phyloP scores from a whole-genome alignment of 2,329 filamentous ascomycete genomes.

The Aspergillus ibericus region DNA sequence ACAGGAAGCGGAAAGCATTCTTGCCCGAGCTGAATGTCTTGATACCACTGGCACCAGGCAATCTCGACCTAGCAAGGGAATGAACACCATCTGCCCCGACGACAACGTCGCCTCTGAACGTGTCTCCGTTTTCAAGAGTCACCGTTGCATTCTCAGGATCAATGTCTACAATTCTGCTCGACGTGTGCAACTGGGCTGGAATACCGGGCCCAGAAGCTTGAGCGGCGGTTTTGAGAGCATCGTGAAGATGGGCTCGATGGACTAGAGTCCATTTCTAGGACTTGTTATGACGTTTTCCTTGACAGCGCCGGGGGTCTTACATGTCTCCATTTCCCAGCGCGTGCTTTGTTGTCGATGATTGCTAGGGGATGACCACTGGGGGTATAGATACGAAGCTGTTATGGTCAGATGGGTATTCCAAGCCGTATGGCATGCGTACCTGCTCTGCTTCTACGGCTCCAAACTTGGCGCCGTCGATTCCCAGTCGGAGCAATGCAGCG shows the following conservation, averaged over 20 bases:
- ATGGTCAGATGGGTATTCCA: constrained; percentile 8
- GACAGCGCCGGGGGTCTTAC: constrained; percentile 18
- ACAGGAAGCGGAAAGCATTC: constrained; percentile 59
- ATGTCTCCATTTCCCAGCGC: constrained; percentile 29
- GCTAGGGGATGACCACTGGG: constrained; percentile 38
- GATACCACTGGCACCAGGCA: constrained; percentile 29
- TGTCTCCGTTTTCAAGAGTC: constrained; percentile 48
- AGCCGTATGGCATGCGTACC: constrained; percentile 15
- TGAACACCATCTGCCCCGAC: constrained; percentile 58
- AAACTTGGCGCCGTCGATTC: constrained; percentile 42
- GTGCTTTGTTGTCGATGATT: constrained; percentile 21
- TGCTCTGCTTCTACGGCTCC: constrained; percentile 40
- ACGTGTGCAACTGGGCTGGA: constrained; percentile 45
- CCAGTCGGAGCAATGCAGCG: constrained; percentile 53
- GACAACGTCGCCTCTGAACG: constrained; percentile 50
- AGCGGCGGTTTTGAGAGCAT: constrained; percentile 51
- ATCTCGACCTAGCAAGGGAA: constrained; percentile 28
- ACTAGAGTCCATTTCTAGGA: constrained; percentile 51
- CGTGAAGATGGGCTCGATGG: constrained; percentile 57
- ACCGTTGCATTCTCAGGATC: constrained; percentile 45
- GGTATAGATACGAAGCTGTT: constrained; percentile 40
- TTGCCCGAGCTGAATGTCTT: constrained; percentile 52
- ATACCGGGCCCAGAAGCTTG: constrained; percentile 37
- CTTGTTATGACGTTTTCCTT: not conserved
- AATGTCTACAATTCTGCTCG: constrained; percentile 47